A percentile compares a stretch with the other conserved stretches of the same genome.
phyloP scores from a whole-genome alignment of 192 early-diverging fungal genomes.

The Coemansia biformis region DNA sequence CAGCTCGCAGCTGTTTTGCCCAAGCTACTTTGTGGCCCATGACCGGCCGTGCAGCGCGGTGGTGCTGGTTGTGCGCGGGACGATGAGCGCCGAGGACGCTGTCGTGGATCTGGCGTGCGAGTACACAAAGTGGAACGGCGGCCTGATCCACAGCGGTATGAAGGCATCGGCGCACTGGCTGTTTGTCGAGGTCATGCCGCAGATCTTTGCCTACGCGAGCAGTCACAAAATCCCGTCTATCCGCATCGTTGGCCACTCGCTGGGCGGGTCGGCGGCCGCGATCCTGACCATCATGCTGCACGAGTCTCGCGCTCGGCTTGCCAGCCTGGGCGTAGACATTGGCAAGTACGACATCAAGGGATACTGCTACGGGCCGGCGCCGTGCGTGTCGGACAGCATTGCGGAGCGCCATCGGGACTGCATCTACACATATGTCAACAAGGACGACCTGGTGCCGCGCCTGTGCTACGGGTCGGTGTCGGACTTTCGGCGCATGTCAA shows the following conservation, averaged over 20 bases:
- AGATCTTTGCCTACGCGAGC: conserved; percentile 54
- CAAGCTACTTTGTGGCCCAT: conserved; percentile 65
- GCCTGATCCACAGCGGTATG: conserved; percentile 70
- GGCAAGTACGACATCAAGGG: conserved; percentile 25
- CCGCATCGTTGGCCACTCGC: conserved; percentile 69
- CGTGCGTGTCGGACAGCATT: conserved; percentile 52
- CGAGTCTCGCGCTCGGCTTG: conserved; percentile 46
- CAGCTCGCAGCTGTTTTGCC: conserved; percentile 59
- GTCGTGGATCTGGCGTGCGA: conserved; percentile 72
- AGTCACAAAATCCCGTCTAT: conserved; percentile 50
- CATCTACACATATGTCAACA: conserved; percentile 59
- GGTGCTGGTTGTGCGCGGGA: conserved; percentile 63
- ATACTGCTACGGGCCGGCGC: conserved; percentile 57
- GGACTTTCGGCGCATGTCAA: conserved; percentile 57
- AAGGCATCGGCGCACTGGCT: conserved; percentile 72
- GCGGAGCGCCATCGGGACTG: conserved; percentile 52
- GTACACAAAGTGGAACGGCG: conserved; percentile 73
- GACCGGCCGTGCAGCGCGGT: conserved; percentile 61
- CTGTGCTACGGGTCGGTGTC: conserved; percentile 62
- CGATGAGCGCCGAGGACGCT: conserved; percentile 70
- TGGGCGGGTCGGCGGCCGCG: conserved; percentile 66
- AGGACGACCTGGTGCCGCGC: conserved; percentile 60
- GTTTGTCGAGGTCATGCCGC: conserved; percentile 60
- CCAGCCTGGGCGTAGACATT: conserved; percentile 26
- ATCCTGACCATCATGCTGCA: conserved; percentile 68